Evolutionary conservation across 1,284 basidiomycete species (phyloP), one percentile per base, ranked within the genome.

Genomic region (Limonomyces culmigenus): DNA sequence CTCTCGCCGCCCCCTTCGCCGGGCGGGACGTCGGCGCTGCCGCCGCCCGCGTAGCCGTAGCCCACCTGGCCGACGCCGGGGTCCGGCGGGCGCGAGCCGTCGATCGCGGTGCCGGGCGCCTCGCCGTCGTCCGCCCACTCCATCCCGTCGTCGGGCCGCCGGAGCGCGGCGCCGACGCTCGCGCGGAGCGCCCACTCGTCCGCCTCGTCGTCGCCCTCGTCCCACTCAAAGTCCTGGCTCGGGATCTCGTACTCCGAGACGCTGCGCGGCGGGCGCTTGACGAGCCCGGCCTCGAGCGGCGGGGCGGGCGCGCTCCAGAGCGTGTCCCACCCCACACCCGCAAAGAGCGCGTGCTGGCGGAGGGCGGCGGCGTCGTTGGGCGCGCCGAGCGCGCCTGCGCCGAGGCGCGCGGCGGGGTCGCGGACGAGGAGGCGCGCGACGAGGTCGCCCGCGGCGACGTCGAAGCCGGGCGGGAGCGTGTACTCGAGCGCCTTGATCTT

Each of bases 401-500:
- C 84, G 5, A 87, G 62, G 4, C 89, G 72, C 30, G 71, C 57
- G 6, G 53, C 41, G 0, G 87, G 87, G 38, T 91, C 76, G 14
- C 65, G 37, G 36, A 84, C 77, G 43, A 86, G 54, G 19, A 86
- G 60, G 36, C 59, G 64, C 48, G 62, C 57, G 13, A 86, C 67
- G 25, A 86, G 60, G 52, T 81, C 77, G 45, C 69, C 66, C 14
- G 76, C 78, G 29, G 70, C 56, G 34, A 63, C 58, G 50, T 86
- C 77, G 44, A 84, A 83, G 4, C 67, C 71, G 14, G 74, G 70
- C 0, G 81, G 78, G 48, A 85, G 76, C 14, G 65, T 58, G 48
- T 81, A 86, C 34, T 83, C 73, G 29, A 81, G 59, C 29, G 63
- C 61, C 53, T 81, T 83, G 52, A 86, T 75, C 54, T 80, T 79